phyloP scores from a whole-genome alignment of 2,329 filamentous ascomycete species.

The Aspergillus pseudotamarii region DNA sequence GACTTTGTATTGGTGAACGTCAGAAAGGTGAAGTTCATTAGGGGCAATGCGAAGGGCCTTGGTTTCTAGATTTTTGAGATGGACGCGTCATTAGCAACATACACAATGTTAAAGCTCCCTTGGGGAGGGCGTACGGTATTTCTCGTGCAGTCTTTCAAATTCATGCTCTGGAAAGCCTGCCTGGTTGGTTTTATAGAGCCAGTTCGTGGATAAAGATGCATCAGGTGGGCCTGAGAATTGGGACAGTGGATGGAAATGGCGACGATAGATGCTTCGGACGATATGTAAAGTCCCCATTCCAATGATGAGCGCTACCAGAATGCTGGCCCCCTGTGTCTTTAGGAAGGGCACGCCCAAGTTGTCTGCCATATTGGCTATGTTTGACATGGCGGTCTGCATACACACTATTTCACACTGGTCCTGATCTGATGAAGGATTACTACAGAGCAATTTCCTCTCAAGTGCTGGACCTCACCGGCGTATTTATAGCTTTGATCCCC shows the following conservation, averaged over 20 bases:
- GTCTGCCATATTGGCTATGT: not conserved
- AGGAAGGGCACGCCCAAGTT: no score
- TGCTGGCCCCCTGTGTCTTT: not conserved
- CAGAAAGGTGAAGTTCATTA: slow-evolving; percentile 15
- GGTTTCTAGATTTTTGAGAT: not conserved
- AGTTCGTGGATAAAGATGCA: not conserved
- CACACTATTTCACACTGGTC: not conserved
- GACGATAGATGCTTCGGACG: not conserved
- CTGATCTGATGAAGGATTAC: not conserved
- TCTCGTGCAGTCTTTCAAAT: not conserved
- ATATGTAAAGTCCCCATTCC: not conserved
- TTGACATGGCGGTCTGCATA: not conserved
- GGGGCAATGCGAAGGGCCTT: slow-evolving; percentile 8
- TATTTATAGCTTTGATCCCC: not conserved
- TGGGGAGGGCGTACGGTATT: not conserved
- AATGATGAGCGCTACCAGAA: not conserved
- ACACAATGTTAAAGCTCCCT: not conserved
- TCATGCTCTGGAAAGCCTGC: not conserved
- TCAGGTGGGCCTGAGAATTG: not conserved
- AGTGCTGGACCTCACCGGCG: not conserved
- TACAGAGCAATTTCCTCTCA: not conserved
- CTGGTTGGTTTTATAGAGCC: not conserved
- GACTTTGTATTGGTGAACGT: slow-evolving; percentile 9
- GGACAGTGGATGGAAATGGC: not conserved
- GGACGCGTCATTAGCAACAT: not conserved